These are phyloP conservation scores for Saraca asoca DNA, from an alignment of 331 rosid species.

Conservation along the genomic window DNA sequence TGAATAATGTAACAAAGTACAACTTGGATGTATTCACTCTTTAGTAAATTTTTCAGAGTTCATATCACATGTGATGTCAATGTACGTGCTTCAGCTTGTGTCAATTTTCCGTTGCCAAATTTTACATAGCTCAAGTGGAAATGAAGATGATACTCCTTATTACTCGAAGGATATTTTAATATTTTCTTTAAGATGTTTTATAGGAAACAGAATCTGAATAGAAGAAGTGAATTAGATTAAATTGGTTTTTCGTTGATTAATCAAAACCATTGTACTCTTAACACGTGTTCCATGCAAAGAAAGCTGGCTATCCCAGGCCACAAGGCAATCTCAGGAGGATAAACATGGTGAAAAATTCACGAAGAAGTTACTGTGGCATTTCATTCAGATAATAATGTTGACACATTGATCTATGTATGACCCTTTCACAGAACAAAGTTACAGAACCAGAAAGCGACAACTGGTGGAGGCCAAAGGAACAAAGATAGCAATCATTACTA, in stretches of 20 bases:
- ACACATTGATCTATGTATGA: constrained; percentile 47
- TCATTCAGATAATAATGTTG: constrained; percentile 30
- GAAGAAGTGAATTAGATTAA: no score
- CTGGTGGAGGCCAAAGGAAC: constrained; percentile 73
- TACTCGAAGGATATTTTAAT: no score
- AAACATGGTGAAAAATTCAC: constrained; percentile 19
- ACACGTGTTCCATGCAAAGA: background rate
- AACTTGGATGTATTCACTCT: constrained; percentile 39
- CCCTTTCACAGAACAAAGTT: constrained; percentile 26
- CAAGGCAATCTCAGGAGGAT: constrained; percentile 40
- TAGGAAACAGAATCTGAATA: no score
- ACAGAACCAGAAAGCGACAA: constrained; percentile 58
- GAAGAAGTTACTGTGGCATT: constrained; percentile 26
- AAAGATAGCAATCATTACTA: constrained; percentile 69
- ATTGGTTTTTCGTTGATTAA: no score
- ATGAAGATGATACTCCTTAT: no score
- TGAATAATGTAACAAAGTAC: constrained; percentile 35
- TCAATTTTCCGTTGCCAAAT: constrained; percentile 30
- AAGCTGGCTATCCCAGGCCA: constrained; percentile 18
- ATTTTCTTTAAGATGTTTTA: no score
- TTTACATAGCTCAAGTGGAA: constrained; percentile 25
- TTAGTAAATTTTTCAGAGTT: constrained; percentile 26
- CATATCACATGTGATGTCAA: constrained; percentile 30
- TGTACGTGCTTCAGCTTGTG: constrained; percentile 29
- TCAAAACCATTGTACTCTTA: no score